Conservation (phyloP, 2,329 filamentous ascomycete species). For the Colletotrichum sp. region DNA sequence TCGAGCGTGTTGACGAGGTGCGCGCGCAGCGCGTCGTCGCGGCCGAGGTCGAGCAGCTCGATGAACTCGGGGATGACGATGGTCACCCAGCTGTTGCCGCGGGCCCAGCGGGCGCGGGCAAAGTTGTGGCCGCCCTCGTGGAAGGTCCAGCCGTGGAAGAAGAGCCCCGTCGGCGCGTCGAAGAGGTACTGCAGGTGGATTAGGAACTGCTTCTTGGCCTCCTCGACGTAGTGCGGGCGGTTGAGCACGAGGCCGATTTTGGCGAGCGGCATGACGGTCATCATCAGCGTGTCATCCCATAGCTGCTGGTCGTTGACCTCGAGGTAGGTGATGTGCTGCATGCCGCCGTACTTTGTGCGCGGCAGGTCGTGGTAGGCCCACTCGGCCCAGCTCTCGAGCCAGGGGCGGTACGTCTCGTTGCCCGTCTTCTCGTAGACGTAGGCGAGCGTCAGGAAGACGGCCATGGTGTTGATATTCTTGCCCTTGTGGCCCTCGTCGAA, state of each 20-base stretch:
- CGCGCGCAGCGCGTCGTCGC: constrained; percentile 66
- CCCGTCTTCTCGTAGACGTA: constrained; percentile 78
- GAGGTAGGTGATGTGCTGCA: constrained; percentile 79
- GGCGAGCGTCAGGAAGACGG: constrained; percentile 76
- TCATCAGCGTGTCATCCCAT: constrained; percentile 89
- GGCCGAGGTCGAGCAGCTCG: constrained; percentile 69
- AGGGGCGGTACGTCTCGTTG: constrained; percentile 73
- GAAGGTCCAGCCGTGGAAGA: constrained; percentile 86
- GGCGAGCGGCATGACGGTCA: constrained; percentile 81
- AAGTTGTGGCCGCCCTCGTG: constrained; percentile 69
- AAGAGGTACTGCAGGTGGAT: constrained; percentile 81
- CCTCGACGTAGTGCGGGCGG: constrained; percentile 75
- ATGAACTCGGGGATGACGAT: constrained; percentile 86
- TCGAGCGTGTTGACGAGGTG: constrained; percentile 68
- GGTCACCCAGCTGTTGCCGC: constrained; percentile 76
- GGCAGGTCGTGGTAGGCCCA: constrained; percentile 82
- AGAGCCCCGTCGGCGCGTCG: constrained; percentile 73
- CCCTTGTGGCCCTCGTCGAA: constrained; percentile 75
- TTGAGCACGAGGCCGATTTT: constrained; percentile 78
- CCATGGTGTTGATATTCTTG: constrained; percentile 89
- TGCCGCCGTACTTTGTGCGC: constrained; percentile 72
- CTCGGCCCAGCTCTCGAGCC: constrained; percentile 82
- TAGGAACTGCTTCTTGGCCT: constrained; percentile 80
- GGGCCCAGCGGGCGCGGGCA: constrained; percentile 61
- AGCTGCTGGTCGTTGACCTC: constrained; percentile 75